Base-by-base conservation (phyloP, 1,284 basidiomycete species). In the Trichosporon coremiiforme region DNA sequence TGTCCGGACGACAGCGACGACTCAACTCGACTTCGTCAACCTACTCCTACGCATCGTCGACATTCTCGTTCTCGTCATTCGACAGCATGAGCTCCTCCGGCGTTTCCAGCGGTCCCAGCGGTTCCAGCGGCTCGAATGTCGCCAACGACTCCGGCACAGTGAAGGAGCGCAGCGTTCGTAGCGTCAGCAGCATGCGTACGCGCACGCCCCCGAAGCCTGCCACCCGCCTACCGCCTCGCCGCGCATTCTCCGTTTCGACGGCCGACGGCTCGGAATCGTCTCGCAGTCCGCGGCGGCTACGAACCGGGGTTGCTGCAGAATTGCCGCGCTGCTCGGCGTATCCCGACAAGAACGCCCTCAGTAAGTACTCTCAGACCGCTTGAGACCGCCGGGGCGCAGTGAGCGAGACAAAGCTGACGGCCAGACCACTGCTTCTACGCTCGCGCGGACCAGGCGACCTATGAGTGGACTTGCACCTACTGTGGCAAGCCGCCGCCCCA, bases 391-490 rank as follows among this genome's bases (percentile, higher is more conserved):
- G 25, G 25, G 25, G 25, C 36, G 36, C 25, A 25, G 25, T 25
- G 25, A 25, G 25, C 25, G 38, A 45, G 41, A 13, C 41, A 45
- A 22, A 57, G 57, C 57, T 62, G 33, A 62, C 17, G 55, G 20
- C 29, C 20, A 62, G 57, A 35, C 31, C 57, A 62, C 29, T 62
- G 57, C 33, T 62, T 62, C 29, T 62, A 62, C 17, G 29, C 57
- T 10, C 57, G 57, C 29, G 57, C 29, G 15, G 17, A 17, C 57
- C 29, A 62, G 57, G 10, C 31, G 17, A 35, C 57, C 8, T 60
- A 35, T 7, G 57, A 62, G 22, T 33, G 57, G 29, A 15, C 29
- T 3, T 62, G 57, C 17, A 29, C 57, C 31, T 62, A 33, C 57
- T 62, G 57, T 31, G 57, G 57, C 9, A 62, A 62, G 29, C 29